Percentiles rank a stretch among this genome's conserved stretches.
Conservation (phyloP, 192 early-diverging fungal species). For the Coemansia sp. region DNA sequence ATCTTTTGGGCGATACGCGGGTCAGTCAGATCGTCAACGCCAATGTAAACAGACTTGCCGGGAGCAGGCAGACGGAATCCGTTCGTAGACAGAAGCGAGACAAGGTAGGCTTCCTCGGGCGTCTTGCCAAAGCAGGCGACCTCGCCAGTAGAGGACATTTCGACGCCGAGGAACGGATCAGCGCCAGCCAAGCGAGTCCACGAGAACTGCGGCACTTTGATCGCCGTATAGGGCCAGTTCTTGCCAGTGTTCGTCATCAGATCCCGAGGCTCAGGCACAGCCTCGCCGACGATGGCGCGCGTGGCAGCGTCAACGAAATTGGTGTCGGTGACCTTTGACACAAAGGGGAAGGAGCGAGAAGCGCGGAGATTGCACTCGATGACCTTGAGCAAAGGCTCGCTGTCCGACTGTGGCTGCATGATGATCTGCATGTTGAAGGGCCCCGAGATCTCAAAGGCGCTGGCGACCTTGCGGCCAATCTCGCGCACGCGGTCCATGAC, state of each 20-base stretch:
- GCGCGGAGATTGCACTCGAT: constrained; percentile 99
- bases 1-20: constrained; percentile 71
- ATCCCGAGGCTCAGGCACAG: constrained; percentile 62
- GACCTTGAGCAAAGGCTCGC: constrained; percentile 76
- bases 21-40: constrained; percentile 78
- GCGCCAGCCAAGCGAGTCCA: constrained; percentile 96
- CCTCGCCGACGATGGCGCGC: constrained; percentile 70
- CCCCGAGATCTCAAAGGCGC: constrained; percentile 93
- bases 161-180: constrained; percentile 96
- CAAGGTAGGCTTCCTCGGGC: constrained; percentile 85
- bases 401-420: constrained; percentile 51
- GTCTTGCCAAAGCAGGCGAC: constrained; percentile 96
- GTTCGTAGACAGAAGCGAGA: constrained; percentile 83
- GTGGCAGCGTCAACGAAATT: constrained; percentile 95
- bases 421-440: constrained; percentile 99
- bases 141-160: constrained; percentile 99
- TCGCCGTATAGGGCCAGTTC: constrained; percentile 73
- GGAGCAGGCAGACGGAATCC: constrained; percentile 83
- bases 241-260: constrained; percentile 52
- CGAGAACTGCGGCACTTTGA: constrained; percentile 96
- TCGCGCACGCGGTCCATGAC: constrained; percentile 68
- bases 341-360: constrained; percentile 97
- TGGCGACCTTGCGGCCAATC: constrained; percentile 86
- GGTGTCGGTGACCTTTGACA: constrained; percentile 89
- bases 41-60: constrained; percentile 65